A percentile compares a stretch with the other conserved stretches of the same genome.
Evolutionary conservation across 345 rosid genomes (phyloP).

Genomic region (Euclidium syriacum): DNA sequence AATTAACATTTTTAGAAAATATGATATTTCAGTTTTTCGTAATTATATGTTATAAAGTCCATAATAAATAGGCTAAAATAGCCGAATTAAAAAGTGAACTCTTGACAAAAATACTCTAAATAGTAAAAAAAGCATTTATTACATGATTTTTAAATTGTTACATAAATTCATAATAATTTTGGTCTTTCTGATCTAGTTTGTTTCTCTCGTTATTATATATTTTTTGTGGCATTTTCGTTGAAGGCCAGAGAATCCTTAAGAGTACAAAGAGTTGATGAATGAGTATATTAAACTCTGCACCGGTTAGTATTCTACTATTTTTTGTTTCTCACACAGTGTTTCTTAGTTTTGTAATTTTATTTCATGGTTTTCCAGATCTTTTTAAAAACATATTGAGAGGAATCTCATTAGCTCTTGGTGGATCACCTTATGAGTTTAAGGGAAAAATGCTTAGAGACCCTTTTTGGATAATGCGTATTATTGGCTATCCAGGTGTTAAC

Average conservation of each 20-base stretch:
- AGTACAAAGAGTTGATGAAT: constrained; percentile 47
- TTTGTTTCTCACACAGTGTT: neutral
- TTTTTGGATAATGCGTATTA: constrained; percentile 64
- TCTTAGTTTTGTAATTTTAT: neutral
- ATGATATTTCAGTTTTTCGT: too few relatives aligned
- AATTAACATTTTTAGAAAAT: too few relatives aligned
- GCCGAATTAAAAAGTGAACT: too few relatives aligned
- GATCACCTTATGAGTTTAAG: constrained; percentile 54
- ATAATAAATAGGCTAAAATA: too few relatives aligned
- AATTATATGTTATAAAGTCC: too few relatives aligned
- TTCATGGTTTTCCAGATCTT: too few relatives aligned
- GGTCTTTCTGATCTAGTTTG: neutral
- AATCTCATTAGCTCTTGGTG: constrained; percentile 54
- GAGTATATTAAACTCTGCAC: constrained; percentile 56
- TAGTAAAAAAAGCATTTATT: too few relatives aligned
- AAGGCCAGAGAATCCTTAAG: constrained; percentile 55
- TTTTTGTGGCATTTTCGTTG: too few relatives aligned
- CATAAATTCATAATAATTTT: too few relatives aligned
- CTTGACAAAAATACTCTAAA: too few relatives aligned
- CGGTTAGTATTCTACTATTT: constrained; percentile 41
- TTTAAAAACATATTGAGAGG: constrained; percentile 64
- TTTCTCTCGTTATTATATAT: neutral
- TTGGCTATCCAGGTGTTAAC: constrained; percentile 59
- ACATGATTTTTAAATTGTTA: too few relatives aligned
- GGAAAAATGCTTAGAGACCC: constrained; percentile 58